Base-by-base conservation (phyloP, 768 basidiomycete genomes). In the Pilatotrama ljubarskyi region DNA sequence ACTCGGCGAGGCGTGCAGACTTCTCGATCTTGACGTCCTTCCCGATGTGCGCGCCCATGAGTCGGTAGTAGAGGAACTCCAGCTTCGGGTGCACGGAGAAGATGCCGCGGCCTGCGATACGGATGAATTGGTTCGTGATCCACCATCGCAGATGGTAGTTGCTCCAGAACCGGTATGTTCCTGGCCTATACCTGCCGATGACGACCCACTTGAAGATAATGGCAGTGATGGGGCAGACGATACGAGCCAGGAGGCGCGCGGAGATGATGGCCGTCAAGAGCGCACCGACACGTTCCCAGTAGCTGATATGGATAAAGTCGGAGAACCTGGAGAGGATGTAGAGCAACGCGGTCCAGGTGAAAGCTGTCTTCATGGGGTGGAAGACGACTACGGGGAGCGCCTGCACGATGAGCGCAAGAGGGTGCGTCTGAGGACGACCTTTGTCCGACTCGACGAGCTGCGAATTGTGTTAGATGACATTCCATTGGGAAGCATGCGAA, bases 151-250 rank as follows among this genome's bases (percentile, higher is more conserved):
- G 66, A 50, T 79, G 74, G 52, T 78, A 79, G 2, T 46, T 58
- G n/a, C 76, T 75, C 76, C 76, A 80, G 67, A 64, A 62, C 11
- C 48, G 50, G 43, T 68, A 66, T 37, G 38, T 56, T 0, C 65
- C 67, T 6, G 67, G 65, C 51, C 50, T 74, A 68, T 80, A 78
- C 26, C 67, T 65, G 1, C 80, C 79, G 44, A 82, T 80, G 49
- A 80, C 70, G 40, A 77, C 35, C 79, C 80, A 82, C 52, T 82
- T 80, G 73, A 80, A 78, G 10, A 68, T 13, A 51, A 80, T 80
- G 0, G 79, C 72, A 4, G 66, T 59, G 22, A 80, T 32, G 2
- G 80, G 80, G 24, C 72, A 74, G 24, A 78, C 55, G 38, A 76
- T 69, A 17, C 77, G 72, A 17, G 72, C 72, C 5, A 68, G 55